A percentile compares a stretch with the other conserved stretches of the same genome.
phyloP scores from a whole-genome alignment of 176 grass and related monocot species.

The Neostapfia colusana region DNA sequence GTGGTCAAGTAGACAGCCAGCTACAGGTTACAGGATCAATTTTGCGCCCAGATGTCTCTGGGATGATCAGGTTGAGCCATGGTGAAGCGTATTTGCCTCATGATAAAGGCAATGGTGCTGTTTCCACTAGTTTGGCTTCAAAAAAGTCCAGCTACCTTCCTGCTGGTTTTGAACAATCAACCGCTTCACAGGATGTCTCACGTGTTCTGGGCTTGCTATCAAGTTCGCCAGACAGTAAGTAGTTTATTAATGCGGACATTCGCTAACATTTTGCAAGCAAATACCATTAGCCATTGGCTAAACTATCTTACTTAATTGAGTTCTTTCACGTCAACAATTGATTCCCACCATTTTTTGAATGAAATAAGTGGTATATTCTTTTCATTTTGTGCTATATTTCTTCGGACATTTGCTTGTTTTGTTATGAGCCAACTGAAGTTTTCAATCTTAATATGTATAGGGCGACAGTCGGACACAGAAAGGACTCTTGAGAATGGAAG shows the following conservation, averaged over 20 bases:
- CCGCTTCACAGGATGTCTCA: conserved; percentile 54
- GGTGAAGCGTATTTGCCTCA: conserved; percentile 98
- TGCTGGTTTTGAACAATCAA: conserved; percentile 64
- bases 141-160: conserved; percentile 56
- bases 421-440: conserved; percentile 31
- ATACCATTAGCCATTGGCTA: neutral
- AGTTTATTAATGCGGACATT: conserved; percentile 20
- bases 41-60: conserved; percentile 89
- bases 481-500: conserved; percentile 66
- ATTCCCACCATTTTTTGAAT: conserved; percentile 1
- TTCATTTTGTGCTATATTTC: neutral
- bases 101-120: conserved; percentile 90
- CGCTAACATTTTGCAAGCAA: conserved; percentile 17
- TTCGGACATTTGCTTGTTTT: neutral
- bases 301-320: conserved; percentile 22
- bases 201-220: conserved; percentile 61
- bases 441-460: conserved; percentile 42
- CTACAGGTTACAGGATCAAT: conserved; percentile 93
- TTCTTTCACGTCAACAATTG: neutral
- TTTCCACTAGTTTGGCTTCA: conserved; percentile 54
- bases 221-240: conserved; percentile 61
- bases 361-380: conserved; percentile 20
- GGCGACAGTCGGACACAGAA: conserved; percentile 66
- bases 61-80: conserved; percentile 79
- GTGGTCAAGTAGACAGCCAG: conserved; percentile 92